Base-by-base conservation (phyloP, 2,329 filamentous ascomycete genomes). In the Arthrobotrys conoides region DNA sequence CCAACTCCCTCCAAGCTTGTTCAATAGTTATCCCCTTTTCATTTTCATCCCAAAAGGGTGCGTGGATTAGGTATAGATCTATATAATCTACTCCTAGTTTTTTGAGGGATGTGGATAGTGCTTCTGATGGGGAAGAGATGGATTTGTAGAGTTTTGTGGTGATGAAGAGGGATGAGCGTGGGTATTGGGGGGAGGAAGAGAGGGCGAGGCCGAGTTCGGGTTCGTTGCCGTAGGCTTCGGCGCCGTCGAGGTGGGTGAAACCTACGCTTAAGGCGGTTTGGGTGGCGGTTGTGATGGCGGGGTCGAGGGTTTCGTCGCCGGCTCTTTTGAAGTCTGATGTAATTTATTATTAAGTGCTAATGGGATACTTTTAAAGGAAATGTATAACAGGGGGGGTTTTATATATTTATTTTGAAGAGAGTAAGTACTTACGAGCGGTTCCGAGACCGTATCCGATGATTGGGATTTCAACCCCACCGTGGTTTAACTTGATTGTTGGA, bases 171-270 rank as follows among this genome's bases (percentile, higher is more conserved):
- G 90, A 86, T 81, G 90, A 88, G 41, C 92, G 88, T 3, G 91
- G 88, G 1, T 93, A 85, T 20, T 12, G 4, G 4, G n/a, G 3
- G 4, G 30, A 18, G 64, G 88, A 30, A 30, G 27, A 30, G 86
- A 94, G 93, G 63, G 91, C 92, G 36, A 86, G 85, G 76, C 92
- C 92, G 24, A 94, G 89, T 83, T 93, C 91, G 80, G 87, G 85
- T 84, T 94, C 90, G 81, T 90, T 91, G 64, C 87, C 86, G 83
- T 91, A 91, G 14, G 85, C 89, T 86, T 94, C 90, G 20, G 92
- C 92, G 51, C 92, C 89, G 83, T 95, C 92, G 2, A 94, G 86
- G 82, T 94, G 92, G 73, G 87, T 87, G 83, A 90, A 94, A 24
- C 91, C 92, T n/a, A 89, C 84, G 69, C 88, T 87, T 81, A 93